These are phyloP conservation scores for Penicillium paxilli DNA, from an alignment of 495 filamentous ascomycete species.

Conservation along the genomic window DNA sequence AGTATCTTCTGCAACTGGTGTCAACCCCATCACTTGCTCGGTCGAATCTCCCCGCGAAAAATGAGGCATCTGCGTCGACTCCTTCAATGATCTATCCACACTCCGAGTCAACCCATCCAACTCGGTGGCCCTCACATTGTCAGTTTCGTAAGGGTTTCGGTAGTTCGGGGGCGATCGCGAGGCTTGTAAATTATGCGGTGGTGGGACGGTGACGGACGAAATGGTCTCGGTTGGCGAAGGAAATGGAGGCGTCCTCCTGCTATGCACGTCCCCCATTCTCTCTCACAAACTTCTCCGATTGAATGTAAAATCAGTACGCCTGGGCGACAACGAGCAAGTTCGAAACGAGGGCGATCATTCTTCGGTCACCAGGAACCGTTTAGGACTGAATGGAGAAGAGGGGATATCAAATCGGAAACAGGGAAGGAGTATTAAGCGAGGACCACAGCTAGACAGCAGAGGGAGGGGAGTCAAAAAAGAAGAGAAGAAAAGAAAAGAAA, in stretches of 20 bases:
- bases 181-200: conserved; percentile 28
- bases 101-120: conserved; percentile 19
- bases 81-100: conserved; percentile 21
- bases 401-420: conserved; percentile 1
- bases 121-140: conserved; percentile 9
- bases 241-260: conserved; percentile 43
- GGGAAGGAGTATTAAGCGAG: background rate
- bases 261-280: conserved; percentile 42
- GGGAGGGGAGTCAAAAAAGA: no score
- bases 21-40: conserved; percentile 18
- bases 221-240: conserved; percentile 44
- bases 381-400: background rate
- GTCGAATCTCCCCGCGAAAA: conserved; percentile 30
- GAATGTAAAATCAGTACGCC: conserved; percentile 34
- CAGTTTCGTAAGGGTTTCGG: conserved; percentile 17
- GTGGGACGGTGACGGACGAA: conserved; percentile 29
- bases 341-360: conserved; percentile 33
- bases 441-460: no score
- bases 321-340: conserved; percentile 35
- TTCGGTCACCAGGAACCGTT: conserved; percentile 34
- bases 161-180: conserved; percentile 27
- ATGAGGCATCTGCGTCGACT: conserved; percentile 6
- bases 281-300: conserved; percentile 32
- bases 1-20: conserved; percentile 27
- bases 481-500: no score